Evolutionary conservation across 148 eudicot species (phyloP), one percentile per base, ranked within the genome.

Genomic region (Nepenthes gracilis): DNA sequence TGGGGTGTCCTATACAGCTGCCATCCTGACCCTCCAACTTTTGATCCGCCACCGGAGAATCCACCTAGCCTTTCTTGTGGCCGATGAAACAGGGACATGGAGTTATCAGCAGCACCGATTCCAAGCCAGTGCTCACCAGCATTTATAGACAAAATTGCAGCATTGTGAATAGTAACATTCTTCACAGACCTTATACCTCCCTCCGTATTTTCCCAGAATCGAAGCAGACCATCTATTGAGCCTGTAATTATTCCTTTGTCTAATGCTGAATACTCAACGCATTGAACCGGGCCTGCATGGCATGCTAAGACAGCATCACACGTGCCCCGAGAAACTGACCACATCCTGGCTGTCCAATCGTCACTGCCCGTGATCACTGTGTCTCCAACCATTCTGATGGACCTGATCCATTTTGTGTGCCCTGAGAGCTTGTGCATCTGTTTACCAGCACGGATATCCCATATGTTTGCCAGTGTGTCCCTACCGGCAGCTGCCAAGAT

Each of bases 291-390:
- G 52, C 95, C 98, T 13, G 81, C 95, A 70, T 93, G 98, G 76
- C 95, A 88, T 64, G 96, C 91, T 54, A 93, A 59, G 68, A 93
- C 96, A 36, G 88, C 87, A 67, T 93, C 98, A 69, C 98, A 93
- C 9, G 91, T 80, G 70, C 98, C 98, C 52, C 86, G 86, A 48
- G 96, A 88, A 52, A 89, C 82, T 7, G 98, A 93, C 98, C 98
- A 93, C 74, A 93, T 58, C 54, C 98, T 81, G 43, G 95, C 98
- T 2, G 98, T 93, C 98, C 98, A 93, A 74, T 93, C 98, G 77
- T 93, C 98, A 57, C 96, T 84, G 37, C 98, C 98, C 2, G 92
- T 86, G 60, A 93, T 70, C 57, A 93, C 58, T 23, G 85, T 82
- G 73, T 93, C 98, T 49, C 94, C 98, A 5, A 82, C 96, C 95